Evolutionary conservation across 1,284 basidiomycete species (phyloP), one percentile per base, ranked within the genome.

Genomic region (Porogramme epimiltina): DNA sequence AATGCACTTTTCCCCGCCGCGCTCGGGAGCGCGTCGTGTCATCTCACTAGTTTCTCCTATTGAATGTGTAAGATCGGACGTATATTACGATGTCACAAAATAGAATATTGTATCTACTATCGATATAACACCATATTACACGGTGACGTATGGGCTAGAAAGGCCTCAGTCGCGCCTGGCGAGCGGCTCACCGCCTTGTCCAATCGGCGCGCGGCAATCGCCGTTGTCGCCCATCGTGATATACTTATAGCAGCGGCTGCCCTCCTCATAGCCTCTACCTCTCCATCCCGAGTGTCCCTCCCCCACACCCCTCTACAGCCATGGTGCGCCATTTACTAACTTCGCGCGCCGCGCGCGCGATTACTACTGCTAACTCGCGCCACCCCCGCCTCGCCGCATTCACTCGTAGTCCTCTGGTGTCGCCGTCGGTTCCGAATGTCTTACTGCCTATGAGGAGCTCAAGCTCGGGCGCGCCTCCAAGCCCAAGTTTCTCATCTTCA

Each of bases 391-490:
- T n/a, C 41, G 38, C 52, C n/a, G n/a, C n/a, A n/a, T n/a, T n/a
- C n/a, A n/a, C n/a, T n/a, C n/a, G n/a, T n/a, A 93, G 91, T 75
- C 89, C 62, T 94, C 91, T 65, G 93, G 94, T 60, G 85, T 95
- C 64, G 66, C 68, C 60, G 84, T 87, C 60, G 73, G 80, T 73
- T 59, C 69, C 11, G 62, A 75, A 4, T 94, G 92, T 72, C 62
- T 93, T 54, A 66, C 71, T 2, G 70, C 70, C 49, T 98, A 78
- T 80, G 81, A 87, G 70, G 73, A 81, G 45, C 82, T 98, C 68
- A 97, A 98, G 79, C 76, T 91, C 42, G 79, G 82, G 68, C 93
- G 93, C 80, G 89, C 85, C 75, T 61, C 71, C 75, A 92, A 92
- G 75, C 61, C 71, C 76, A 92, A 92, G 73, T 98, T 92, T 80